Conservation (phyloP, 192 early-diverging fungal species). For the Coemansia sp. region DNA sequence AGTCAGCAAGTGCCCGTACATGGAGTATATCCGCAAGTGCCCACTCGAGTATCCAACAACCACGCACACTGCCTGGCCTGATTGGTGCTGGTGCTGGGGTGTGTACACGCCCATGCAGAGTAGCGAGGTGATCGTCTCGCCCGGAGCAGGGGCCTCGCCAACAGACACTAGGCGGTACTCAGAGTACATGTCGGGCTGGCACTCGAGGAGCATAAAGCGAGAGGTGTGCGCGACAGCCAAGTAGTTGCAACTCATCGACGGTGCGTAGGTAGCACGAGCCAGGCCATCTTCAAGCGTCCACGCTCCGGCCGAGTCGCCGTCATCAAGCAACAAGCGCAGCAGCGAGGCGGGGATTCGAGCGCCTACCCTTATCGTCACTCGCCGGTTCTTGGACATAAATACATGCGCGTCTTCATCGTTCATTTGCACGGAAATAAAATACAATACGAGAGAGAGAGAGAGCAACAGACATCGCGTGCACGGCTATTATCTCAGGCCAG, state of each 20-base stretch:
- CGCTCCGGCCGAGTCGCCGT: background rate
- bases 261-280: constrained; percentile 15
- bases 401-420: background rate
- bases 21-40: constrained; percentile 41
- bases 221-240: constrained; percentile 29
- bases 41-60: constrained; percentile 50
- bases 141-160: constrained; percentile 27
- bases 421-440: background rate
- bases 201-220: constrained; percentile 41
- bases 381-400: constrained; percentile 29
- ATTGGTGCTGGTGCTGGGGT: background rate
- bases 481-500: too few species aligned
- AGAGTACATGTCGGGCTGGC: background rate
- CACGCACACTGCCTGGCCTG: constrained; percentile 25
- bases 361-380: constrained; percentile 6
- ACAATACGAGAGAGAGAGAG: background rate
- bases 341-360: constrained; percentile 28
- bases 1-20: constrained; percentile 39
- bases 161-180: constrained; percentile 40
- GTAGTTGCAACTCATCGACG: constrained; percentile 22
- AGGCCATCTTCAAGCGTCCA: constrained; percentile 5
- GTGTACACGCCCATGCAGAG: constrained; percentile 42
- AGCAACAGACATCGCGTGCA: too few species aligned
- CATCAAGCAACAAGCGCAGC: constrained; percentile 31
- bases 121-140: constrained; percentile 34